Conservation (phyloP, 106 monocot genomes). For the Apostasia ramifera region DNA sequence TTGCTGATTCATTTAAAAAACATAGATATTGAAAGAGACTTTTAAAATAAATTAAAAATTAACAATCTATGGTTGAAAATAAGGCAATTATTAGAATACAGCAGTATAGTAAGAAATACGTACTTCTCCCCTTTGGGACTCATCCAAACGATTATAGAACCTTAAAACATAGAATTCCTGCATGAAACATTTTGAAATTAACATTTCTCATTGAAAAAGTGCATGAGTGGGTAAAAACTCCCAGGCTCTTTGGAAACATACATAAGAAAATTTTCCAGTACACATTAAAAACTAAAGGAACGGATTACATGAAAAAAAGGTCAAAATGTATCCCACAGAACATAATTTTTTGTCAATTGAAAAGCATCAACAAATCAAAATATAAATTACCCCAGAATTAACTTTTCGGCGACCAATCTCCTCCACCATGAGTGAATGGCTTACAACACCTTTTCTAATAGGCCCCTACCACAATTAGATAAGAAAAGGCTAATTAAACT, state of each 20-base stretch:
- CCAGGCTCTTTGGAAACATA: background rate
- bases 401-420: slow-evolving; percentile 62
- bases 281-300: background rate
- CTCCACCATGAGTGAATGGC: slow-evolving; percentile 71
- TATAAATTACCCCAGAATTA: slow-evolving; percentile 42
- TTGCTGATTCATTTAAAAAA: no score
- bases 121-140: slow-evolving; percentile 92
- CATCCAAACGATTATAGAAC: slow-evolving; percentile 74
- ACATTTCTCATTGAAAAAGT: background rate
- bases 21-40: no score
- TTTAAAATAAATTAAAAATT: no score
- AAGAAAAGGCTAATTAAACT: background rate
- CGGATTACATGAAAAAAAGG: background rate
- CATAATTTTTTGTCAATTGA: background rate
- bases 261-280: no score
- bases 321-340: background rate
- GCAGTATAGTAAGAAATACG: slow-evolving; percentile 12
- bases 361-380: background rate
- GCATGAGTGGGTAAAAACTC: background rate
- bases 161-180: slow-evolving; percentile 76
- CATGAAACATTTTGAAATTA: background rate
- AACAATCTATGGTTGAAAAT: no score
- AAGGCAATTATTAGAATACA: background rate
- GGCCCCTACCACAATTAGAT: slow-evolving; percentile 44
- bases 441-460: slow-evolving; percentile 76